Base-by-base conservation (phyloP, 2,329 filamentous ascomycete species). In the Talaromyces sp. region DNA sequence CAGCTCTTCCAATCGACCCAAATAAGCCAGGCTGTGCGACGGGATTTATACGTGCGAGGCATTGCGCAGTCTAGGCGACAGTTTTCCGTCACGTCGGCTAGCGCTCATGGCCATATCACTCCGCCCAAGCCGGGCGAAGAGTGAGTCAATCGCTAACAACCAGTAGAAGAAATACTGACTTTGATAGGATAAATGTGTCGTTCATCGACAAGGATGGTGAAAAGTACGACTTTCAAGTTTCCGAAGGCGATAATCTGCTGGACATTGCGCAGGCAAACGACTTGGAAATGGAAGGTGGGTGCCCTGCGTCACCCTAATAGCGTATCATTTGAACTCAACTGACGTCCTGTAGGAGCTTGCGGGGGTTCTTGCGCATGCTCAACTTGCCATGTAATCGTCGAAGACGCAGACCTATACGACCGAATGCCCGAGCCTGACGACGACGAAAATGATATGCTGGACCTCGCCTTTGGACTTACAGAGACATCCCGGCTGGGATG, bases 211-310 rank as follows among this genome's bases (percentile, higher is more conserved):
- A 98, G 79, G 93, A 97, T 22, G 89, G 89, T 60, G 82, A 86
- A 35, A 84, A 88, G 69, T 85, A 91, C 77, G 91, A 89, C 67
- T 87, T 97, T 72, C 88, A 90, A 66, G 94, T 97, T 9, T 83
- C 87, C 15, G 88, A 90, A 71, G 95, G 95, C 59, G 93, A 97
- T 79, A 99, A 99, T 78, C 83, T 99, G 62, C 85, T 99, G 63
- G 94, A 98, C 74, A 94, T 99, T 73, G 95, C 94, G 25, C 94
- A 97, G 77, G 92, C 90, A 54, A 87, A 98, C 78, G 94, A 98
- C 74, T 83, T 99, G 49, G 95, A 99, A 78, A 98, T 99, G 94
- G 95, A 99, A 83, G 93, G 86, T 86, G 75, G 67, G 79, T 71
- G 11, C 39, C 2, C 56, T 19, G 11, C 19, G 8, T 45, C 35